Evolutionary conservation across 768 basidiomycete genomes (phyloP), one percentile per base, ranked within the genome.

Genomic region (Boletus subparvulus): DNA sequence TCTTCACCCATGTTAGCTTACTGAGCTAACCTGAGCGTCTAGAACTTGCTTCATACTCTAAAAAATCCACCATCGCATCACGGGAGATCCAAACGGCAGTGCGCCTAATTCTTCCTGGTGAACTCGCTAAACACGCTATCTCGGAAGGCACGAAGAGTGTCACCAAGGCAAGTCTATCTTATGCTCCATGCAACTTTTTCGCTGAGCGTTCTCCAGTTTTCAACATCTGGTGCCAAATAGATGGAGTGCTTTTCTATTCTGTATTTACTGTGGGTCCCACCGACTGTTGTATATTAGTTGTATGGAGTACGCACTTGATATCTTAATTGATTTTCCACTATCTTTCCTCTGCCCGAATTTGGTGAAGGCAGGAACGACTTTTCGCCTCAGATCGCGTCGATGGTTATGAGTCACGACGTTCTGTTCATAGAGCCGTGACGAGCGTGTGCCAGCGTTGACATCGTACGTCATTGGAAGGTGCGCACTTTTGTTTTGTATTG

Each of bases 31-130:
- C 3, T 3, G 11, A 2, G 2, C 36, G 5, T 65, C 17, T 24
- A 93, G 91, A 96, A 77, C 93, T 98, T 68, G 94, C 95, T 54
- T 84, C 92, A 1, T 98, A 98, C 83, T 97, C 95, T 54, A 96
- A 98, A 85, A 96, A 97, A 77, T 97, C 96, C 4, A 98, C 96
- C 43, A 98, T 98, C 74, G 96, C 95, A 19, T 97, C 94, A 24
- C 91, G 96, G 57, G 96, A 98, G 77, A 98, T 98, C 69, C 96
- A 98, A 77, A 98, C 96, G 32, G 83, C 92, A 40, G 95, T 97
- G 49, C 90, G 95, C 55, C 82, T 96, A 44, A 97, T 98, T 69
- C 87, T 98, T 28, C 94, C 95, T 58, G 96, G 94, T 76, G 95
- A 98, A 77, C 85, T 98, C 43, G 91, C 94, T 69, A 98, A 98